Evolutionary conservation across 2,329 filamentous ascomycete genomes (phyloP), one percentile per base, ranked within the genome.

Genomic region (Aspergillus sp.): DNA sequence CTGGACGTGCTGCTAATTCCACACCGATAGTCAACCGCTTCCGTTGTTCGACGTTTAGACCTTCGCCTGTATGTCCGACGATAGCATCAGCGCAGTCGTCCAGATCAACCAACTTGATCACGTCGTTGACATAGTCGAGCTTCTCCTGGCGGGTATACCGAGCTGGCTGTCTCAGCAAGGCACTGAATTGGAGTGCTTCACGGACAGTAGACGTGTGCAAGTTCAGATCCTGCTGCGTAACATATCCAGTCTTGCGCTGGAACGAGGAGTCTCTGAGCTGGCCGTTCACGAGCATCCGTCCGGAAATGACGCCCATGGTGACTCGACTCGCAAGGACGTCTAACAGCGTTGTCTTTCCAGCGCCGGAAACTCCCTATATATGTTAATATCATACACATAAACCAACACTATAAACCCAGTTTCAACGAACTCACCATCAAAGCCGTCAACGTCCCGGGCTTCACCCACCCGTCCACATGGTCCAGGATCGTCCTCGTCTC

Each of bases 161-260:
- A 44, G 85, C 85, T 0, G 93, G 91, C 68, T 96, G 93, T 59
- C 93, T 89, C 38, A 97, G 86, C 7, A 93, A 72, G 18, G 93
- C 93, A 67, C 88, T 92, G 76, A 97, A 97, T 66, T 85, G 85
- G 30, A 98, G 82, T 8, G 92, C 91, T 74, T 97, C 93, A 59
- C 93, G 87, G 42, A 96, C 92, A 1, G 93, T 96, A 0, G 88
- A 87, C 0, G 91, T 96, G 45, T 87, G 81, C 43, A 96, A 80
- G 71, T 96, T 93, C 12, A 96, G 81, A 83, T 97, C 93, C 71
- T 96, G 91, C 72, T 96, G 93, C 71, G 96, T 90, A 32, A 93
- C 92, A 65, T 96, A 96, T 47, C 92, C 92, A 0, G 91, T 96
- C 77, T 93, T 93, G 62, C 92, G 89, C 74, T 96, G 92, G 82